Conservation (phyloP, 305 asterid species). For the Stenogyne calaminthoides region DNA sequence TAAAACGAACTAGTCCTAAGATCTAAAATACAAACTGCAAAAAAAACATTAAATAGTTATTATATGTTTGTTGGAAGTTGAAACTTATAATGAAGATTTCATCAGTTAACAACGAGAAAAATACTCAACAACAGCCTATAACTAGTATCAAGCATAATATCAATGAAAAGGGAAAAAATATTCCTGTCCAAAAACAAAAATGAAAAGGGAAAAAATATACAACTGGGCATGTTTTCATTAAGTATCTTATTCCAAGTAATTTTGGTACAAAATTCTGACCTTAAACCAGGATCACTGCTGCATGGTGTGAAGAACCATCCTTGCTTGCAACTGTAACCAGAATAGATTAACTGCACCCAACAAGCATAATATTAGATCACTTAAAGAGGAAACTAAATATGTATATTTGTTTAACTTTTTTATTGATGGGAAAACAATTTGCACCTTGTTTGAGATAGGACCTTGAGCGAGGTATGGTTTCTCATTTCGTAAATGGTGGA, state of each 20-base stretch:
- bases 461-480: conserved; percentile 97
- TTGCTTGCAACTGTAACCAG: conserved; percentile 98
- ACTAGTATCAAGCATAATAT: background rate
- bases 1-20: background rate
- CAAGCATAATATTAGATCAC: conserved; percentile 25
- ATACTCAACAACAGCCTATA: background rate
- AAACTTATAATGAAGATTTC: background rate
- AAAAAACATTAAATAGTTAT: background rate
- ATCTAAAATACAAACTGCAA: background rate
- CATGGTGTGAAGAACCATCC: conserved; percentile 99
- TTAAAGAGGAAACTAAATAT: conserved; percentile 2
- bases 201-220: conserved; percentile 3
- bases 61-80: background rate
- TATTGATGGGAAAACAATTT: conserved; percentile 25
- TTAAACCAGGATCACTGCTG: conserved; percentile 91
- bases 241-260: background rate
- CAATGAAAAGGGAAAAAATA: background rate
- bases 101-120: background rate
- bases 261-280: conserved; percentile 42
- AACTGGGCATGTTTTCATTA: background rate
- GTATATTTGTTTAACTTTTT: background rate
- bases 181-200: too few species aligned
- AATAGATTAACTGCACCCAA: conserved; percentile 67
- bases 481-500: conserved; percentile 94
- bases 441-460: conserved; percentile 93